These are phyloP conservation scores for Claviceps pazoutovae DNA, from an alignment of 2,329 filamentous ascomycete genomes.

Conservation along the genomic window DNA sequence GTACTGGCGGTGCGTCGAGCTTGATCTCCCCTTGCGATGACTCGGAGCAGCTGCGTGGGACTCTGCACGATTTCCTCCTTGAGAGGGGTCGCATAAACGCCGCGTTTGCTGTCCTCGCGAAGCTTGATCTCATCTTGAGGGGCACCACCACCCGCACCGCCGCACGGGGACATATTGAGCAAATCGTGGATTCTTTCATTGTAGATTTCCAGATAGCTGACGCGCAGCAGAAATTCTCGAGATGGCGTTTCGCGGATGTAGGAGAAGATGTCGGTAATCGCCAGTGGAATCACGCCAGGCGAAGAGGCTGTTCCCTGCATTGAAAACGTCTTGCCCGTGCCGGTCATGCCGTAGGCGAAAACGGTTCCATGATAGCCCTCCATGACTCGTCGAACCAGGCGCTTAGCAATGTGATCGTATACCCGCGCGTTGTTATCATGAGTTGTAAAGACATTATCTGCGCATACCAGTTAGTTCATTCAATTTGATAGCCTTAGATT, in stretches of 20 bases:
- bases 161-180: conserved; percentile 56
- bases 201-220: conserved; percentile 98
- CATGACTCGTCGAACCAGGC: conserved; percentile 91
- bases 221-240: conserved; percentile 82
- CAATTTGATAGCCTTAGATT: too few species aligned
- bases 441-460: conserved; percentile 92
- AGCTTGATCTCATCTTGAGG: conserved; percentile 90
- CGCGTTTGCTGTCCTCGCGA: conserved; percentile 88
- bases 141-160: conserved; percentile 36
- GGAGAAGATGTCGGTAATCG: conserved; percentile 97
- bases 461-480: neutral
- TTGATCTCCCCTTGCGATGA: conserved; percentile 88
- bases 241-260: conserved; percentile 96
- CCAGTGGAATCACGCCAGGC: conserved; percentile 89
- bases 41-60: conserved; percentile 82
- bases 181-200: conserved; percentile 96
- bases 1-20: conserved; percentile 84
- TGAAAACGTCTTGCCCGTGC: conserved; percentile 96
- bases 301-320: conserved; percentile 97
- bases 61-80: conserved; percentile 99
- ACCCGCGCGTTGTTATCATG: conserved; percentile 90
- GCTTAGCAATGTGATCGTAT: conserved; percentile 87
- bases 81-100: conserved; percentile 87
- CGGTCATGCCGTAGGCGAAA: conserved; percentile 98
- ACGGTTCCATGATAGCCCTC: conserved; percentile 98